phyloP scores from a whole-genome alignment of 176 grass and related monocot genomes.

The Rhynchospora pubera region DNA sequence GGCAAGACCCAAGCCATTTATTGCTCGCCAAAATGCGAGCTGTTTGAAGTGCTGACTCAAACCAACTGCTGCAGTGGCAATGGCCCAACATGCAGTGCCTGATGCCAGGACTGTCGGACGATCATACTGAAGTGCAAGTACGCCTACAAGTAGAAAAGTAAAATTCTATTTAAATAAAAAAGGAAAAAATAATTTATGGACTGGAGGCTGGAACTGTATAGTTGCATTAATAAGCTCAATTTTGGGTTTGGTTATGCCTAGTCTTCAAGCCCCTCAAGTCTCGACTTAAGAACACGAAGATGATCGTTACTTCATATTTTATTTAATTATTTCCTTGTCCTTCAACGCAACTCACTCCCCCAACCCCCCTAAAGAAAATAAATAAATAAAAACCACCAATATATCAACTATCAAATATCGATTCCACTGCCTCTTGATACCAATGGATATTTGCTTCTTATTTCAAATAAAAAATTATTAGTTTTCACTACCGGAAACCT shows the following conservation, averaged over 20 bases:
- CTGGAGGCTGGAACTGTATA: not conserved
- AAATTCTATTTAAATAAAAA: too few species aligned
- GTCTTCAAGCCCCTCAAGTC: not conserved
- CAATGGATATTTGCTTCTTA: too few species aligned
- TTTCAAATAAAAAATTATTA: too few species aligned
- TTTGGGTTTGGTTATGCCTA: not conserved
- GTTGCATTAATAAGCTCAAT: not conserved
- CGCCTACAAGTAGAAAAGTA: not conserved
- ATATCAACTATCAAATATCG: too few species aligned
- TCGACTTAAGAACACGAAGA: not conserved
- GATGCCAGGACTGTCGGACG: slow-evolving; percentile 70
- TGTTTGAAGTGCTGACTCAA: slow-evolving; percentile 65
- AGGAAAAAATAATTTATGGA: not conserved
- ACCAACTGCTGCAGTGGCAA: slow-evolving; percentile 74
- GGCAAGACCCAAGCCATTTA: slow-evolving; percentile 84
- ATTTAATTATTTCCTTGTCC: too few species aligned
- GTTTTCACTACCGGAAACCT: too few species aligned
- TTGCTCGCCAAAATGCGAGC: slow-evolving; percentile 73
- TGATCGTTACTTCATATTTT: not conserved
- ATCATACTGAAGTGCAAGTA: slow-evolving; percentile 77
- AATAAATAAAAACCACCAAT: too few species aligned
- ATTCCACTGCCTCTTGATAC: too few species aligned
- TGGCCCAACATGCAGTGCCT: slow-evolving; percentile 79
- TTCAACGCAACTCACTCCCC: not conserved
- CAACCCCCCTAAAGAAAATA: too few species aligned